phyloP scores from a whole-genome alignment of 140 eudicot species.

The Cichorium intybus region DNA sequence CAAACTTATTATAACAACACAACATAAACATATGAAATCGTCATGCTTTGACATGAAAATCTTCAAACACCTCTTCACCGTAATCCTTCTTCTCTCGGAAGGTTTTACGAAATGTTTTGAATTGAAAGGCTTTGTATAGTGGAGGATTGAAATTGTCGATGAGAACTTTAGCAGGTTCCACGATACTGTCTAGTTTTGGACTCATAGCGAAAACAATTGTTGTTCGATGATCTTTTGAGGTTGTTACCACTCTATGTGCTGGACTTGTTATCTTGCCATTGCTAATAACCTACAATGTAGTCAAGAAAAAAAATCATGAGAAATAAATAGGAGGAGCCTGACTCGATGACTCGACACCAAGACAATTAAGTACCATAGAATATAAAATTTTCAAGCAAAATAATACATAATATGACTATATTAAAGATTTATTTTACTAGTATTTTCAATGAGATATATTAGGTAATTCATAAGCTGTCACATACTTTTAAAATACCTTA shows the following conservation, averaged over 20 bases:
- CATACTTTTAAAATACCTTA: no score
- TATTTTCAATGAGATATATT: no score
- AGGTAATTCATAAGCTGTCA: no score
- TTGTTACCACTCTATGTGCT: slow-evolving; percentile 68
- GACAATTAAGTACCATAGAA: not conserved
- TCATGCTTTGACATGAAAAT: slow-evolving; percentile 19
- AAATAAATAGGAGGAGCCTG: not conserved
- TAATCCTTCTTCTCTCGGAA: slow-evolving; percentile 32
- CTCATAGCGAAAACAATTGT: slow-evolving; percentile 42
- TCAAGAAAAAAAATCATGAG: not conserved
- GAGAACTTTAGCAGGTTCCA: slow-evolving; percentile 58
- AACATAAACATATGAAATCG: not conserved
- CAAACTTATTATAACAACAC: not conserved
- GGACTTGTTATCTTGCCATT: slow-evolving; percentile 63
- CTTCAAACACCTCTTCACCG: slow-evolving; percentile 17
- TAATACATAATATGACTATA: no score
- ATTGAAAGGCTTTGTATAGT: slow-evolving; percentile 29
- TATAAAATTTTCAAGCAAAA: not conserved
- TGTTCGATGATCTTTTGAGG: slow-evolving; percentile 33
- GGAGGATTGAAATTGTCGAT: slow-evolving; percentile 38
- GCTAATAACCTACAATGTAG: slow-evolving; percentile 47
- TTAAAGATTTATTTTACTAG: no score
- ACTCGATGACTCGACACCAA: not conserved
- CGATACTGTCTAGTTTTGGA: slow-evolving; percentile 43
- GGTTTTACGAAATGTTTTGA: slow-evolving; percentile 40